Evolutionary conservation across 345 rosid genomes (phyloP).

Genomic region (Atalantia buxifolia): DNA sequence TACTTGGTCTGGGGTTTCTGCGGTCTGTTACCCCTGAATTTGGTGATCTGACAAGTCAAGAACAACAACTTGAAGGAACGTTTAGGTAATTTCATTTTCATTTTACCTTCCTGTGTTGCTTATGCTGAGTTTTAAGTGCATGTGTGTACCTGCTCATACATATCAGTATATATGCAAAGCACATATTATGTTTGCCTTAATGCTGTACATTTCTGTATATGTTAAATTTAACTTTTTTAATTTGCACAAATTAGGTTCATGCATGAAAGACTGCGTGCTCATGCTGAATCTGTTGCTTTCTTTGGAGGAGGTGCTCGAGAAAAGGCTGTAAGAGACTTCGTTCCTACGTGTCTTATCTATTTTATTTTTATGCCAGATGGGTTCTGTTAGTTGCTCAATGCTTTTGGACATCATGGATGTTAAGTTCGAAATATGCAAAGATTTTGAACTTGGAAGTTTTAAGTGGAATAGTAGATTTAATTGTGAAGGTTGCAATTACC

Average conservation of each 20-base stretch:
- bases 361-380: neutral
- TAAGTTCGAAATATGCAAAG: neutral
- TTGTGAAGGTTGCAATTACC: neutral
- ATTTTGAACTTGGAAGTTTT: neutral
- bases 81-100: conserved; percentile 58
- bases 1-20: conserved; percentile 89
- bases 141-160: neutral
- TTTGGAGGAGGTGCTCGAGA: conserved; percentile 99
- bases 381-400: neutral
- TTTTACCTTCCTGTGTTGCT: conserved; percentile 11
- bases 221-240: conserved; percentile 13
- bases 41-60: conserved; percentile 79
- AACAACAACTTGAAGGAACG: conserved; percentile 91
- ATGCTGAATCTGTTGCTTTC: conserved; percentile 99
- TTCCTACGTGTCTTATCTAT: neutral
- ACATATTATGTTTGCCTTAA: neutral
- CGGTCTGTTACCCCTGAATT: conserved; percentile 91
- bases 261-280: conserved; percentile 96
- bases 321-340: conserved; percentile 73
- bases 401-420: neutral
- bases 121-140: neutral
- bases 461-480: neutral
- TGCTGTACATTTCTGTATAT: conserved; percentile 13
- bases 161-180: neutral
- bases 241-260: conserved; percentile 63